Evolutionary conservation across 2,329 filamentous ascomycete genomes (phyloP).

Genomic region (Beauveria rudraprayagi): DNA sequence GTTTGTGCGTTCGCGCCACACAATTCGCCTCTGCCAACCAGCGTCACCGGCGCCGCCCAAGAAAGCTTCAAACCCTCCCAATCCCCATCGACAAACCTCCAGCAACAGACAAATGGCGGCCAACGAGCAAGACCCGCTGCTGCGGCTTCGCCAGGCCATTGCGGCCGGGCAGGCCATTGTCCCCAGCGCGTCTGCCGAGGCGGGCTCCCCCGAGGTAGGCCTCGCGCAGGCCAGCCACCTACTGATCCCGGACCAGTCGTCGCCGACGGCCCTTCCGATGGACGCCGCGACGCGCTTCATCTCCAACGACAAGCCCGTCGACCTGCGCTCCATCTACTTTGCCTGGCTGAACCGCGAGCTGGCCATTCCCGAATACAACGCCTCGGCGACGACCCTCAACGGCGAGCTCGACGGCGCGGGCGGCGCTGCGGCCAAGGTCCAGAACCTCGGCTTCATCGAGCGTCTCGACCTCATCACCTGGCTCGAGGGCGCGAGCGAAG

Average conservation of each 20-base stretch:
- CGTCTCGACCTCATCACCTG: constrained; percentile 86
- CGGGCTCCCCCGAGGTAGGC: constrained; percentile 50
- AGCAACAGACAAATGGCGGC: constrained; percentile 44
- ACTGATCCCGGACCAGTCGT: constrained; percentile 56
- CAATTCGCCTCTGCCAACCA: background rate
- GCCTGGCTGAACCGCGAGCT: constrained; percentile 92
- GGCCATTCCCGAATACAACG: constrained; percentile 84
- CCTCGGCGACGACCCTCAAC: constrained; percentile 71
- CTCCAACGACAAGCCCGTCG: constrained; percentile 65
- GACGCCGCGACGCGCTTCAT: constrained; percentile 76
- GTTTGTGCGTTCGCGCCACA: constrained; percentile 2
- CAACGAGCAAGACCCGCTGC: constrained; percentile 64
- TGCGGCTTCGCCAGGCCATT: constrained; percentile 78
- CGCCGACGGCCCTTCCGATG: constrained; percentile 54
- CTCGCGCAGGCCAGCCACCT: constrained; percentile 74
- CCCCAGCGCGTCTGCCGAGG: constrained; percentile 63
- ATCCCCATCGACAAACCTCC: background rate
- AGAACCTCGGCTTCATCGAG: constrained; percentile 88
- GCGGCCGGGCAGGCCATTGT: constrained; percentile 60
- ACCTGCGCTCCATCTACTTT: constrained; percentile 92
- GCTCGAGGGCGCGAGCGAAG: constrained; percentile 82
- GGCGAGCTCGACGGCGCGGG: constrained; percentile 60
- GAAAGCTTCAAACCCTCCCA: constrained; percentile 1
- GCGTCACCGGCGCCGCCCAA: background rate
- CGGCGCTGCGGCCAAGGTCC: constrained; percentile 51